Conservation (phyloP, 164 flowering plant species). For the Warburgia ugandensis region DNA sequence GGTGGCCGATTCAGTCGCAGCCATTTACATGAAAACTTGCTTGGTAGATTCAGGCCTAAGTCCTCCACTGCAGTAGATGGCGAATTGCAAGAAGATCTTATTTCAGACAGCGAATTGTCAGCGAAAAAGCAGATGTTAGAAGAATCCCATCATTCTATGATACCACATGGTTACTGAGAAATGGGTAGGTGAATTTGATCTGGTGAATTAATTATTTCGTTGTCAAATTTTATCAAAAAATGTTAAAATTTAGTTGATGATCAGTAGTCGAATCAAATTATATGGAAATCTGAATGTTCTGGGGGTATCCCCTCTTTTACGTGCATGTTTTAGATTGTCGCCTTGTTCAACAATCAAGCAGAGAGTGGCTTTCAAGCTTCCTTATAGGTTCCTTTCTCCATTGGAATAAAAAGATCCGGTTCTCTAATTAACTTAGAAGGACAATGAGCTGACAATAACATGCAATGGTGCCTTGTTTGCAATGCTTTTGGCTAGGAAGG, state of each 20-base stretch:
- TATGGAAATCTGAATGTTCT: no score
- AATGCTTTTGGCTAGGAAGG: no score
- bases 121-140: constrained; percentile 25
- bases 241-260: background rate
- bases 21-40: constrained; percentile 36
- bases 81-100: background rate
- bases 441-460: no score
- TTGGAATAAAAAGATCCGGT: no score
- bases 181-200: constrained; percentile 30
- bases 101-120: constrained; percentile 10
- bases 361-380: constrained; percentile 58
- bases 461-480: no score
- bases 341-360: constrained; percentile 57
- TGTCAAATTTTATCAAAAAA: background rate
- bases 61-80: background rate
- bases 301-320: no score
- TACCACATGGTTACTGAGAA: constrained; percentile 36
- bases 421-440: no score
- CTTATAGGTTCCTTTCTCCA: constrained; percentile 39
- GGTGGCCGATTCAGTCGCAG: constrained; percentile 29
- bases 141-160: constrained; percentile 43
- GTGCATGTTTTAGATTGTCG: constrained; percentile 13
- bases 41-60: constrained; percentile 26
- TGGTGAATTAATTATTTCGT: background rate
- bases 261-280: no score